Evolutionary conservation across 257 asterid species (phyloP), one percentile per base, ranked within the genome.

Genomic region (Solanum medicagineum): DNA sequence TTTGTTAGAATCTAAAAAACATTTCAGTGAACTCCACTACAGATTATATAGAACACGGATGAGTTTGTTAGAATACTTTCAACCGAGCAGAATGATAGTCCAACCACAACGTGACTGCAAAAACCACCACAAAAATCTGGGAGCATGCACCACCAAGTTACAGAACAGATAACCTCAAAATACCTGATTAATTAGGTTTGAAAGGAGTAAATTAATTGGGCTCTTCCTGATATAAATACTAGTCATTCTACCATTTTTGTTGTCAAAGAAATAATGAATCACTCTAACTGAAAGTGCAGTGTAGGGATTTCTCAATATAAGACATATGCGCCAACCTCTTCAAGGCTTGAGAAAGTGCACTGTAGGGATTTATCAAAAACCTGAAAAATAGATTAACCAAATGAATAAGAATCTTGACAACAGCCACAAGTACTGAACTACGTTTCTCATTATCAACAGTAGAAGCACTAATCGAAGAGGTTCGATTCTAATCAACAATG

Each of bases 361-460:
- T 2, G 36, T 32, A 32, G 36, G 36, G 36, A 32, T 32, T 32
- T 32, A 32, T 32, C 36, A 32, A 32, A 32, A 70, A 93, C 97
- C 99, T 97, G 97, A 85, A 85, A 88, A 66, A 83, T 75, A 62
- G 57, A 79, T 22, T 42, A 69, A 36, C 42, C 69, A 83, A 59
- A 86, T 62, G 84, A 26, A 65, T 70, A 63, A 80, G 83, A 79
- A 66, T 53, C 47, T 24, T 8, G 10, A 32, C 10, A 49, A 60
- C 15, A 15, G 42, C 60, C 60, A 75, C 60, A 75, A 75, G 40
- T 49, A 47, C 59, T 29, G 32, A 29, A 29, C 32, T 29, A 29
- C 3, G 32, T 62, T 62, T 63, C 83, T 49, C 16, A 77, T 29
- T 15, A 32, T 47, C 56, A 12, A 47, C n/a, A 22, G 81, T n/a